These are phyloP conservation scores for Alternaria triticina DNA, from an alignment of 2,329 filamentous ascomycete genomes.

Conservation along the genomic window DNA sequence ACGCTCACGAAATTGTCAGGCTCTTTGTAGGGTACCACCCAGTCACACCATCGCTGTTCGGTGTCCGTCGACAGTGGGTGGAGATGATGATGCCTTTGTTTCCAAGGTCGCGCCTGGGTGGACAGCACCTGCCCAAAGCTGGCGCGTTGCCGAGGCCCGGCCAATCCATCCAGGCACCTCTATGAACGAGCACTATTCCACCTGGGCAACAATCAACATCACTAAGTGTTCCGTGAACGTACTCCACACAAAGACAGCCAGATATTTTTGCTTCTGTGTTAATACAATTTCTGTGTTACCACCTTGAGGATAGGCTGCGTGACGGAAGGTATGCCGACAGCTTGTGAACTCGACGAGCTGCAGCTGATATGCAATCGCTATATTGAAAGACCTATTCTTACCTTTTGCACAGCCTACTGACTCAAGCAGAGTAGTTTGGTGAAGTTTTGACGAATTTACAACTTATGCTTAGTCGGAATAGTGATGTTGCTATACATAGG, in stretches of 20 bases:
- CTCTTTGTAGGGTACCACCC: neutral
- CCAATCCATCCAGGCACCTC: neutral
- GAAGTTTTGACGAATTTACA: neutral
- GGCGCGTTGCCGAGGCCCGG: neutral
- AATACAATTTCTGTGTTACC: neutral
- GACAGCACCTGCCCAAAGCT: neutral
- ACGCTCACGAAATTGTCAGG: neutral
- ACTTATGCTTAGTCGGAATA: conserved; percentile 1
- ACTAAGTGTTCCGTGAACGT: neutral
- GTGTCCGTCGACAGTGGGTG: neutral
- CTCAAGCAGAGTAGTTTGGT: neutral
- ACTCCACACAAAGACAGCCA: neutral
- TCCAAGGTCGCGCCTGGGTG: neutral
- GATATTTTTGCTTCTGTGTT: neutral
- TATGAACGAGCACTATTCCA: neutral
- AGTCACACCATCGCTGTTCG: neutral
- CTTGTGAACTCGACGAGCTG: neutral
- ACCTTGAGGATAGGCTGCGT: neutral
- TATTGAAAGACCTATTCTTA: conserved; percentile 14
- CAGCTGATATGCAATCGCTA: neutral
- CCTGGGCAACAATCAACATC: neutral
- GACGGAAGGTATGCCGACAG: neutral
- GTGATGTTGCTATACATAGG: conserved; percentile 24
- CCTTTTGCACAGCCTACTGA: conserved; percentile 1
- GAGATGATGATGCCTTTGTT: neutral